These are phyloP conservation scores for Lenzites betulinus DNA, from an alignment of 768 basidiomycete genomes.

Conservation along the genomic window DNA sequence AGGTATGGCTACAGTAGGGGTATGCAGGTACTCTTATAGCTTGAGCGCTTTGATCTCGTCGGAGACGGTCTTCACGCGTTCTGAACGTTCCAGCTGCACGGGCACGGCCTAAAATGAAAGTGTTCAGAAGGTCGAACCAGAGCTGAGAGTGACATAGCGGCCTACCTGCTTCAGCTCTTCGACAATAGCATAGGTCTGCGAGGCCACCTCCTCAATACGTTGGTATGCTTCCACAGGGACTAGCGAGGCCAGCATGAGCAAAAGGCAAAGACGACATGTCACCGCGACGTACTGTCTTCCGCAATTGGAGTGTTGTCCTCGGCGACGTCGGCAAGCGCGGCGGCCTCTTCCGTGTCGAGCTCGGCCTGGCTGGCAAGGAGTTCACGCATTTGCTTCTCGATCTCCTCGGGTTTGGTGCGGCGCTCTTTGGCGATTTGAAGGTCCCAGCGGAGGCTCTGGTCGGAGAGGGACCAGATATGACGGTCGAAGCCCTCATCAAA, in stretches of 20 bases:
- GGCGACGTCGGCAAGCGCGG: slow-evolving; percentile 17
- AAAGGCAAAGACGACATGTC: neutral
- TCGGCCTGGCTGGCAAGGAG: slow-evolving; percentile 39
- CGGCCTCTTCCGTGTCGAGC: slow-evolving; percentile 31
- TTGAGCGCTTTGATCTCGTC: slow-evolving; percentile 55
- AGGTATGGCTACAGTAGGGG: slow-evolving; percentile 15
- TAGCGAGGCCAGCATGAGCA: neutral
- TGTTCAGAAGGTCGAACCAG: neutral
- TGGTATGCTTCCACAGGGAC: slow-evolving; percentile 23
- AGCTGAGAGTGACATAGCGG: neutral
- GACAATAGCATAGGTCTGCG: slow-evolving; percentile 42
- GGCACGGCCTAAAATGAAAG: slow-evolving; percentile 42
- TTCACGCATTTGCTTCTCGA: slow-evolving; percentile 45
- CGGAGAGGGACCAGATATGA: slow-evolving; percentile 77
- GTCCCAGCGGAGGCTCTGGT: slow-evolving; percentile 75
- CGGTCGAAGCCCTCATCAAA: slow-evolving; percentile 89
- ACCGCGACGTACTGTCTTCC: slow-evolving; percentile 24
- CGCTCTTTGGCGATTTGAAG: slow-evolving; percentile 69
- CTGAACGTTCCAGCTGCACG: slow-evolving; percentile 53
- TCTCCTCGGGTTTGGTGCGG: slow-evolving; percentile 58
- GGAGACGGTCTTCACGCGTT: slow-evolving; percentile 46
- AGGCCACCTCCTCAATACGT: slow-evolving; percentile 29
- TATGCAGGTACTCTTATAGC: slow-evolving; percentile 33
- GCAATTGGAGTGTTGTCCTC: slow-evolving; percentile 23
- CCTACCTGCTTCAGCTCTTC: slow-evolving; percentile 57